Evolutionary conservation across 1,284 basidiomycete species (phyloP), one percentile per base, ranked within the genome.

Genomic region (Ustilago crameri): DNA sequence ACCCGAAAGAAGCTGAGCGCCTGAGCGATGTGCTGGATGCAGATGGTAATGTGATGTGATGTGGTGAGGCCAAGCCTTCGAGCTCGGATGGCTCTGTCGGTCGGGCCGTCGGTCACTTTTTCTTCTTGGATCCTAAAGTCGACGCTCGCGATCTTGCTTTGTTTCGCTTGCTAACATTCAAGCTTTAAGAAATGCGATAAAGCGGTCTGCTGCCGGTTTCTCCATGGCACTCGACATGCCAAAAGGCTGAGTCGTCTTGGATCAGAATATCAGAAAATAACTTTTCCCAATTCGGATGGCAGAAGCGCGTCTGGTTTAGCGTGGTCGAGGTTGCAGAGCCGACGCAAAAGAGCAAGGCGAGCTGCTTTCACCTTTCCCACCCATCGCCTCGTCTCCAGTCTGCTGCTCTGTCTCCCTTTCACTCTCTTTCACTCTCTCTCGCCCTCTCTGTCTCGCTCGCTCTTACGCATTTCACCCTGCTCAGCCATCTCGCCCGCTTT

Each of bases 231-330:
- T 42, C 32, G 30, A 8, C 18, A 34, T 34, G 9, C 15, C 35
- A 22, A 49, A 49, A 40, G 24, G 48, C 48, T 50, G 37, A 50
- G 48, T 50, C 37, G 48, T n/a, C 24, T 23, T 7, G 7, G 30
- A 30, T 30, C 30, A 30, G 30, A 30, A 30, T 7, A 30, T 30
- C 5, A 30, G 5, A 30, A 30, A 30, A 30, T 30, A 30, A 41
- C 20, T 41, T 41, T 50, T 41, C 48, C 37, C 20, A 49, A 26
- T 49, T 38, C 38, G 47, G 35, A n/a, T 49, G 9, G 18, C 15
- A 12, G 22, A 24, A 24, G 23, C 48, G 48, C 48, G 48, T 50
- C 48, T 41, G 30, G 38, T n/a, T 37, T 40, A 40, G 24, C 24
- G 35, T 23, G 20, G 30, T 7, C 30, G 30, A 30, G 12, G 30